Percentiles rank a stretch among this genome's conserved stretches.
Evolutionary conservation across 768 basidiomycete species (phyloP).

Genomic region (Coprinellus aureogranulatus): DNA sequence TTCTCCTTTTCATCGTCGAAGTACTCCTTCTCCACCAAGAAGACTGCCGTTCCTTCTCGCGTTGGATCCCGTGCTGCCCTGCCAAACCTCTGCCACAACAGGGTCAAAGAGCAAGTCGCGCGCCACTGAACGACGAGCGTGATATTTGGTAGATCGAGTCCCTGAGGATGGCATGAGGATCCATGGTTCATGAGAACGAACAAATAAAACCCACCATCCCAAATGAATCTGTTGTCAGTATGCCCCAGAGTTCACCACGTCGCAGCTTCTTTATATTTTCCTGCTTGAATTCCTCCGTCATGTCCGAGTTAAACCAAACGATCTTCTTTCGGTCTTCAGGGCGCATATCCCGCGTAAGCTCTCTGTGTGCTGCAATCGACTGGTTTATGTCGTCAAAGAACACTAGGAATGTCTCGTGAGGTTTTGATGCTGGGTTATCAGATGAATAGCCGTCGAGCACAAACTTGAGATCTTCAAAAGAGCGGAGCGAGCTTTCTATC

Average conservation of each 20-base stretch:
- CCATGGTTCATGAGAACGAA: not conserved
- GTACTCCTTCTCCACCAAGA: not conserved
- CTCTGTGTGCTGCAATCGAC: too few species aligned
- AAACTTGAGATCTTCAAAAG: too few species aligned
- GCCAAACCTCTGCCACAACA: not conserved
- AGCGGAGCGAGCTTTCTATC: too few species aligned
- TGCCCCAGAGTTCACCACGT: not conserved
- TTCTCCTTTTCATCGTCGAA: not conserved
- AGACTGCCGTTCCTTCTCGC: not conserved
- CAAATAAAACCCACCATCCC: not conserved
- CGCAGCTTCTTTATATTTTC: not conserved
- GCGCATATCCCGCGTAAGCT: too few species aligned
- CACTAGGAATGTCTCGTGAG: too few species aligned
- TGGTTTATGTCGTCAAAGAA: too few species aligned
- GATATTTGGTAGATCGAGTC: not conserved
- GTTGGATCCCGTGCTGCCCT: not conserved
- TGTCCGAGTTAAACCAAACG: slow-evolving; percentile 26
- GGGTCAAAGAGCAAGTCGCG: not conserved
- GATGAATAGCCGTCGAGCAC: too few species aligned
- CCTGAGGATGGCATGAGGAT: not conserved
- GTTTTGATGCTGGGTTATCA: too few species aligned
- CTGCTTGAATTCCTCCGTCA: slow-evolving; percentile 21
- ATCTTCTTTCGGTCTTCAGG: too few species aligned
- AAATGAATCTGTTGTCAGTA: not conserved
- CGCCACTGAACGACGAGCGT: not conserved